A percentile compares a stretch with the other conserved stretches of the same genome.
Conservation (phyloP, 805 yeast species). For the Starmerella scarabaei region DNA sequence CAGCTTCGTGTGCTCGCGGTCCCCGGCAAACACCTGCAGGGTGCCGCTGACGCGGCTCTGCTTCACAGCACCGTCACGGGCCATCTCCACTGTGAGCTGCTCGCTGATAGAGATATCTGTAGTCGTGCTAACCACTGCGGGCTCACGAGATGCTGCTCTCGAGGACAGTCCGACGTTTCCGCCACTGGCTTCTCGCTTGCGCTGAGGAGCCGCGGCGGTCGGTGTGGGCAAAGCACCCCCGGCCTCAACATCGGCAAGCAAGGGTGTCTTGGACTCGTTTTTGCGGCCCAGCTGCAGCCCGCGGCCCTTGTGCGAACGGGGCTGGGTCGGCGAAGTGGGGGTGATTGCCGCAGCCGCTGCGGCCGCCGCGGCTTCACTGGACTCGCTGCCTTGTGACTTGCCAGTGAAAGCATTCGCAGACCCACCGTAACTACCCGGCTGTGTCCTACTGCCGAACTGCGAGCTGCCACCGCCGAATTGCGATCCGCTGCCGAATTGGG, state of each 20-base stretch:
- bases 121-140: slow-evolving; percentile 50
- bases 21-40: slow-evolving; percentile 72
- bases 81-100: slow-evolving; percentile 58
- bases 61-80: slow-evolving; percentile 60
- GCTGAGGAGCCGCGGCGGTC: background rate
- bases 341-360: slow-evolving; percentile 1
- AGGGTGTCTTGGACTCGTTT: slow-evolving; percentile 19
- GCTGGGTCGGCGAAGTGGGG: background rate
- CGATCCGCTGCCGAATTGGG: slow-evolving; percentile 11
- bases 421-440: background rate
- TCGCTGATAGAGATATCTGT: slow-evolving; percentile 68
- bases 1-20: slow-evolving; percentile 55
- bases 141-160: background rate
- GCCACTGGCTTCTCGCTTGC: background rate
- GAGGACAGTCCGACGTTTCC: background rate
- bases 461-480: background rate
- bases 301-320: slow-evolving; percentile 40
- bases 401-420: background rate
- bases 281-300: slow-evolving; percentile 69
- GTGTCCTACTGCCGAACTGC: background rate
- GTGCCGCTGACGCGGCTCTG: slow-evolving; percentile 77
- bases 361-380: background rate
- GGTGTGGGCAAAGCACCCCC: slow-evolving; percentile 1
- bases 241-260: slow-evolving; percentile 22
- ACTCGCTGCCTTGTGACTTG: no score